Base-by-base conservation (phyloP, 2,329 filamentous ascomycete genomes). In the Fusarium nygamai region DNA sequence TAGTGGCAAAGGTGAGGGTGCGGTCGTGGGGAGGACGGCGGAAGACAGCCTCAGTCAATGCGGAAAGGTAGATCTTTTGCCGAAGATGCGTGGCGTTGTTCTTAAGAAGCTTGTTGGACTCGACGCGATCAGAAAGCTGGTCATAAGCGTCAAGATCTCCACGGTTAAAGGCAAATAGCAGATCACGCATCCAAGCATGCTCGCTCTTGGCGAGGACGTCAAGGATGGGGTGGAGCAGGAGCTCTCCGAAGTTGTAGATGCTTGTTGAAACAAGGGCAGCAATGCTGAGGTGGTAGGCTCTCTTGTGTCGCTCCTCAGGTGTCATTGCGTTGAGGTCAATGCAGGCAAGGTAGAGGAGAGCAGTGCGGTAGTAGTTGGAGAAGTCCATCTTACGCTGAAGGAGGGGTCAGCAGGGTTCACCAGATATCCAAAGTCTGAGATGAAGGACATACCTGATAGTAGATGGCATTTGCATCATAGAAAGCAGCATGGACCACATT, bases 231-330 rank as follows among this genome's bases (percentile, higher is more conserved):
- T 99, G 96, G 76, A 99, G 90, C 38, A 99, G 91, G n/a, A 99
- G 92, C 87, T 99, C 96, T 83, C 96, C 96, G 79, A 99, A 99
- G 87, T 99, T 99, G 90, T 99, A 98, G 86, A 98, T 99, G 79
- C 91, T 94, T 80, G 96, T 94, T 58, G 95, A 98, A 44, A 98
- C 93, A 14, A 99, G 89, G 16, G 96, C 96, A 34, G 96, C 95
- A 61, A 98, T 92, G 80, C 93, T 93, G 72, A 99, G 92, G 82
- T 98, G 95, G 85, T 98, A 97, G 50, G 96, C 96, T 78, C 96
- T 92, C 68, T 89, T 89, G 82, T 92, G 92, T 78, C 94, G 92
- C 83, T 99, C 95, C 62, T 89, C 87, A 61, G 91, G 86, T 48
- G 92, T 88, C 66, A 99, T 88, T 63, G 93, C 89, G 68, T 91